Conservation (phyloP, 148 eudicot genomes). For the Dysphania ambrosioides region DNA sequence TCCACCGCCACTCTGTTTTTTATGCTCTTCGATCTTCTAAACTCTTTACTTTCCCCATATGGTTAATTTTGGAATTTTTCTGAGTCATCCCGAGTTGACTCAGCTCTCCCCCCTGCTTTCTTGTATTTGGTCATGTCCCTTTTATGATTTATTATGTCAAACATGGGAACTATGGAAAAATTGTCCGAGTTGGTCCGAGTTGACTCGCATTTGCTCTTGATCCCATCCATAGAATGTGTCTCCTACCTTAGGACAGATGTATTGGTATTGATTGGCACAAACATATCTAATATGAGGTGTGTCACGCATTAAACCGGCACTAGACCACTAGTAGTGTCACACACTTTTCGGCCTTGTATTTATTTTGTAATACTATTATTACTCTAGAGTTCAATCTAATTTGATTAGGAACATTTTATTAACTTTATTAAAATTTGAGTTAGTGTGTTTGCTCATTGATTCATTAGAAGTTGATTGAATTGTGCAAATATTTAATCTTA, state of each 20-base stretch:
- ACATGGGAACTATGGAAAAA: background rate
- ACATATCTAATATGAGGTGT: background rate
- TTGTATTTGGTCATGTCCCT: background rate
- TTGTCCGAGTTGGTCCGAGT: background rate
- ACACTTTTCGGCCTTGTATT: background rate
- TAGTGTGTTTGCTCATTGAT: too few relatives aligned
- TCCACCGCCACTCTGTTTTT: conserved; percentile 36
- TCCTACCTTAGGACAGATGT: background rate
- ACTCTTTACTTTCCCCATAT: background rate
- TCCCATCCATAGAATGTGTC: background rate
- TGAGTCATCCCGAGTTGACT: conserved; percentile 15
- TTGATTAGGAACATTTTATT: too few relatives aligned
- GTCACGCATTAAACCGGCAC: background rate
- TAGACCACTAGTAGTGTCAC: too few relatives aligned
- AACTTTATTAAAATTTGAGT: too few relatives aligned
- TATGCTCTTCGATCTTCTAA: conserved; percentile 21
- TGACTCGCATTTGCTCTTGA: background rate
- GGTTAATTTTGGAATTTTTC: background rate
- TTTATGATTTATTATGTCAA: background rate
- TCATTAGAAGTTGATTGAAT: too few relatives aligned
- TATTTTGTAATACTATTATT: background rate
- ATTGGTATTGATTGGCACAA: background rate
- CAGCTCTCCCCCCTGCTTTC: background rate
- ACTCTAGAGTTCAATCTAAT: too few relatives aligned
- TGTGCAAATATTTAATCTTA: too few relatives aligned